Base-by-base conservation (phyloP, 2,329 filamentous ascomycete genomes). In the Daldinia sp. region DNA sequence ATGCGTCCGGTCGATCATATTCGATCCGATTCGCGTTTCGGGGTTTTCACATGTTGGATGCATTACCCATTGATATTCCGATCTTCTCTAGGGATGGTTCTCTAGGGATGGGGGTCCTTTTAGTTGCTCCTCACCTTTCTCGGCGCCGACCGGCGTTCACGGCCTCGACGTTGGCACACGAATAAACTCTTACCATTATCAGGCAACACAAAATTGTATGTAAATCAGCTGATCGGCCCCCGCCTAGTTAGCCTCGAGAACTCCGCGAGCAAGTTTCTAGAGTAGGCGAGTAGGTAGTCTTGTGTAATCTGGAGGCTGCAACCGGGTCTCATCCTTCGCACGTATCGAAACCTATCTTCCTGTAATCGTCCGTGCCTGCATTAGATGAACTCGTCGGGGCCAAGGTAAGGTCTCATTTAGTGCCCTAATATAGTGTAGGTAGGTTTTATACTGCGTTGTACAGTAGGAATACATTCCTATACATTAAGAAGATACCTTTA, bases 291-390 rank as follows among this genome's bases (percentile, higher is more conserved):
- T 30, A 53, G 41, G 41, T 35, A 56, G 55, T 55, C 34, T 43
- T 63, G 59, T 63, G 65, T 51, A 52, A 66, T 58, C 29, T 41
- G 29, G 51, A 48, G 47, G 25, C 49, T 63, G 63, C 65, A 66
- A 59, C 45, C 41, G 29, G 37, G 56, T 51, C 30, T 39, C 60
- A 63, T 63, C 59, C 65, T 65, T 65, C 61, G 65, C 50, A 67
- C 59, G 65, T 65, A 67, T 65, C 65, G 62, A 58, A 50, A 45
- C 32, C 45, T 52, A 57, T 63, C 32, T 68, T n/a, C 39, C 55
- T 68, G 62, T 63, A 65, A 67, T 67, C 62, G 65, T 45, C 65
- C 62, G 65, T 65, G 49, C 58, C 51, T 66, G 55, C 65, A 61
- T 63, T 37, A 54, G 47, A 47, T 39, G 35, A 23, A 41, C 55